Base-by-base conservation (phyloP, 768 basidiomycete species). In the Cystoderma amianthinum region DNA sequence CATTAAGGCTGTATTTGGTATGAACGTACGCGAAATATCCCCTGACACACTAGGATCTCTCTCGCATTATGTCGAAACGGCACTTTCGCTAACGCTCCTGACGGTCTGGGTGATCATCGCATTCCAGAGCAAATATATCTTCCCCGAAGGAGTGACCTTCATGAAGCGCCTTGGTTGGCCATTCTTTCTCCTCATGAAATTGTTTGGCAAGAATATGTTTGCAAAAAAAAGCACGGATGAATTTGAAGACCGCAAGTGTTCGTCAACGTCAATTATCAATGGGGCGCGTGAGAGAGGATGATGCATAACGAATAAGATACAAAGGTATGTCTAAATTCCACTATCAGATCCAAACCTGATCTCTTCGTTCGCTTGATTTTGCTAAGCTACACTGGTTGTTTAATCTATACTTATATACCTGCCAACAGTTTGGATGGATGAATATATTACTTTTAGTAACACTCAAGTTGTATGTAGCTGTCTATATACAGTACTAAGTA, bases 41-140 rank as follows among this genome's bases (percentile, higher is more conserved):
- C 57, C 41, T 0, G 38, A 51, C 13, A 63, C 69, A 0, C 6
- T 45, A 0, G 71, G 64, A 28, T 72, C 71, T 2, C 47, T 78
- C 10, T 10, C 45, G 2, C 65, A 67, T 44, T 82, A 76, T 44
- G 41, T 68, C 18, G 68, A 44, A 25, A 59, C 56, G 1, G 69
- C 76, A 1, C 28, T 79, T 5, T 51, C 65, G 1, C 54, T 82
- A 32, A 83, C 78, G 0, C 7, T 67, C 5, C 42, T 68, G 9
- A 74, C 76, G 6, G 46, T 69, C n/a, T 82, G 79, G 76, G 50
- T 74, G 15, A 65, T 78, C 22, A 57, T 80, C 24, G 69, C 77
- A 5, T 69, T 76, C 49, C 78, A 80, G 47, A 67, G 63, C 48
- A 65, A 62, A 24, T 56, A 63, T 36, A 52, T 68, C 13, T 65